Evolutionary conservation across 2,329 filamentous ascomycete genomes (phyloP), one percentile per base, ranked within the genome.

Genomic region (Penicillium sp.): DNA sequence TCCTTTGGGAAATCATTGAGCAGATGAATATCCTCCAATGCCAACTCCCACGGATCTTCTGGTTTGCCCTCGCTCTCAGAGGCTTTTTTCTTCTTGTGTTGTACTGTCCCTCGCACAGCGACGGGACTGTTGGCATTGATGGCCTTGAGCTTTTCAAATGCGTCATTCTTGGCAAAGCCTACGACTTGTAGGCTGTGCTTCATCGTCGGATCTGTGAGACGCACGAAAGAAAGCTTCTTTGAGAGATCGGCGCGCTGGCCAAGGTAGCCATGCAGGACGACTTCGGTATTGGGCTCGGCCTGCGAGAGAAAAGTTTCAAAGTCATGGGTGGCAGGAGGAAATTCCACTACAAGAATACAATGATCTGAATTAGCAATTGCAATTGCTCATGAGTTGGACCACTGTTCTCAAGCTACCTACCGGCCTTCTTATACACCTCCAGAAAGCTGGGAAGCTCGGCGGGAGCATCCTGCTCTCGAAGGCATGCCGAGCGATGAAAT

Each of bases 1-100:
- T 93, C 86, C 44, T 85, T 84, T 0, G 90, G 86, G 55, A 96
- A 91, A 0, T 83, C 77, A 66, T 94, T 94, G 4, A 97, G 81
- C 52, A 85, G 82, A 44, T 85, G 79, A 9, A 96, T 82, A 3
- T 82, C 81, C 49, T 83, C 78, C 18, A 92, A 75, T 5, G 82
- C 79, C 51, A 95, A 75, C 66, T 92, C 89, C 59, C 86, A 73
- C 4, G 62, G 62, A 49, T 77, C 74, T 50, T 78, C 71, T 2
- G 65, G 61, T 14, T 72, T 69, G 13, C 64, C 54, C 22, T 31
- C 54, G 9, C 63, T 66, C 6, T 73, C 73, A 0, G 69, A 67
- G 11, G 64, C 60, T 49, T 70, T 75, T n/a, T 63, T 66, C 50
- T 76, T 73, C 60, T 78, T 78, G 36, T 68, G 58, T 57, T 78